Percentiles rank a stretch among this genome's conserved stretches.
phyloP scores from a whole-genome alignment of 805 yeast species.

The Candida takata region DNA sequence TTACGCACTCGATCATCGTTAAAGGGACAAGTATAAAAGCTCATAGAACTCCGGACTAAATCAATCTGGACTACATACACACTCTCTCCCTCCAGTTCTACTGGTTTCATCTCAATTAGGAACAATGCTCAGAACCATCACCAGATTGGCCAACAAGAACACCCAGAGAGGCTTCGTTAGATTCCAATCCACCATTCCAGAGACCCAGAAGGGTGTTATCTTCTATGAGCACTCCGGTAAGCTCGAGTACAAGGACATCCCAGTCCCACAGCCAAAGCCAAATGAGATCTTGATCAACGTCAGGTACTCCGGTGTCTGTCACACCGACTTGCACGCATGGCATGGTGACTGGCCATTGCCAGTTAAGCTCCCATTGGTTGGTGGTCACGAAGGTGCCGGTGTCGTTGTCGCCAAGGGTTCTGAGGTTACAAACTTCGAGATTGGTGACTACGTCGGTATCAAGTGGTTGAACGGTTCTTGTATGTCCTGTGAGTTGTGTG shows the following conservation, averaged over 20 bases:
- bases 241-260: slow-evolving; percentile 61
- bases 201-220: slow-evolving; percentile 63
- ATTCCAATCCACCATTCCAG: slow-evolving; percentile 39
- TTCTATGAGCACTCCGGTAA: slow-evolving; percentile 62
- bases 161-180: slow-evolving; percentile 15
- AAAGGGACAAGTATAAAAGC: too few relatives aligned
- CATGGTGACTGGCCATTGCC: slow-evolving; percentile 88
- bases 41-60: too few relatives aligned
- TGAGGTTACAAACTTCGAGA: slow-evolving; percentile 59
- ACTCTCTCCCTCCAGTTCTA: background rate
- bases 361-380: slow-evolving; percentile 69
- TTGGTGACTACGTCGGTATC: slow-evolving; percentile 78
- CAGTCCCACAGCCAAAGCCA: slow-evolving; percentile 73
- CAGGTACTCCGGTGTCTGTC: slow-evolving; percentile 88
- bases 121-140: slow-evolving; percentile 20
- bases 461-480: slow-evolving; percentile 83
- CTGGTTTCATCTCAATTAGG: background rate
- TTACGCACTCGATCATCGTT: too few relatives aligned
- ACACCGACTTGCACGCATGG: slow-evolving; percentile 92
- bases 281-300: slow-evolving; percentile 76
- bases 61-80: background rate
- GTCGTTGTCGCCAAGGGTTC: slow-evolving; percentile 71
- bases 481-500: slow-evolving; percentile 70
- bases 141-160: slow-evolving; percentile 11
- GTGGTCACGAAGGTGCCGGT: slow-evolving; percentile 92